These are phyloP conservation scores for Daldinia caldariorum DNA, from an alignment of 495 filamentous ascomycete genomes.

Conservation along the genomic window DNA sequence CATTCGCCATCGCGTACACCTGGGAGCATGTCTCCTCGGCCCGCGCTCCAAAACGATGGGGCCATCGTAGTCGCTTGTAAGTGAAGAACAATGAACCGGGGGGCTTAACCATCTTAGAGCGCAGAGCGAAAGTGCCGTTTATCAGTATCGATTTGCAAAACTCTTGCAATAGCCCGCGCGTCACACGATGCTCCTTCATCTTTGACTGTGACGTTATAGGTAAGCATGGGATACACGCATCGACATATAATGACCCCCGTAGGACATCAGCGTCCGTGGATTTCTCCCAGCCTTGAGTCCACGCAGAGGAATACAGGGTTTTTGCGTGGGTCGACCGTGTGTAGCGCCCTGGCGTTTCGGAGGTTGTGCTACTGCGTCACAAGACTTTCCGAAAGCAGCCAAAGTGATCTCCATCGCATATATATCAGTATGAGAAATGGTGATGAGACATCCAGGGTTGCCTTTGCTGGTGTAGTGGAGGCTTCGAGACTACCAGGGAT, in stretches of 20 bases:
- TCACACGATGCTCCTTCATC: slow-evolving; percentile 45
- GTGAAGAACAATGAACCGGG: background rate
- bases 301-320: slow-evolving; percentile 40
- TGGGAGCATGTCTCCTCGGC: slow-evolving; percentile 25
- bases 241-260: slow-evolving; percentile 47
- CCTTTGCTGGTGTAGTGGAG: slow-evolving; percentile 45
- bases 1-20: slow-evolving; percentile 6
- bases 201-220: slow-evolving; percentile 48
- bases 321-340: slow-evolving; percentile 46
- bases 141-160: slow-evolving; percentile 57
- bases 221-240: slow-evolving; percentile 9
- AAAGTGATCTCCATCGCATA: slow-evolving; percentile 54
- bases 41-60: slow-evolving; percentile 7
- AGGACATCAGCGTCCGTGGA: slow-evolving; percentile 47
- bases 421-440: slow-evolving; percentile 45
- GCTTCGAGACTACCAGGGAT: too few species aligned
- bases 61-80: slow-evolving; percentile 25
- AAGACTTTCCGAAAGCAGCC: slow-evolving; percentile 50
- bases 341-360: slow-evolving; percentile 46
- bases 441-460: slow-evolving; percentile 22
- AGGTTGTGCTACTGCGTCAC: slow-evolving; percentile 34
- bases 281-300: background rate
- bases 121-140: slow-evolving; percentile 13
- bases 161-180: slow-evolving; percentile 36
- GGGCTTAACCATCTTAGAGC: background rate